Evolutionary conservation across 192 early-diverging fungal species (phyloP).

Genomic region (Linnemannia exigua): DNA sequence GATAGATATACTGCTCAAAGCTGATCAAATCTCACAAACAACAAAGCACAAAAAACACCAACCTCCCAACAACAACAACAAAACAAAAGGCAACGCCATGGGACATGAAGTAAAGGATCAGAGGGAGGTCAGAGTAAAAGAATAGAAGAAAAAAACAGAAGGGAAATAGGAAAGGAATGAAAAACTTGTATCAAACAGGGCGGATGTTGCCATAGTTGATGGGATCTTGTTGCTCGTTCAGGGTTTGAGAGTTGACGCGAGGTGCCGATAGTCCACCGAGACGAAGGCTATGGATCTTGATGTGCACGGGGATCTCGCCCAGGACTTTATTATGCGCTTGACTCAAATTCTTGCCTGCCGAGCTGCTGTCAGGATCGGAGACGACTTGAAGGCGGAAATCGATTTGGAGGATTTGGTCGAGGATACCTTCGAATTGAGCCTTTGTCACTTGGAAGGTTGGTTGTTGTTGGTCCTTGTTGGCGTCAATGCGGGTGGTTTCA

Average conservation of each 20-base stretch:
- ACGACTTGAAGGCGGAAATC: slow-evolving; percentile 18
- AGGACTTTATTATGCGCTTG: background rate
- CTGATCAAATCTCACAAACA: background rate
- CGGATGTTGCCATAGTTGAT: slow-evolving; percentile 39
- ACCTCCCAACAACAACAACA: background rate
- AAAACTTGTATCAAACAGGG: too few relatives aligned
- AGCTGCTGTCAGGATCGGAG: background rate
- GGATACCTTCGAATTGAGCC: slow-evolving; percentile 15
- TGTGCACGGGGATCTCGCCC: slow-evolving; percentile 32
- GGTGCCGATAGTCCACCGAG: slow-evolving; percentile 26
- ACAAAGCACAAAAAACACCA: background rate
- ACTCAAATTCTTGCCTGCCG: too few relatives aligned
- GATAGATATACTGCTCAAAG: too few relatives aligned
- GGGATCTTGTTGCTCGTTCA: slow-evolving; percentile 13
- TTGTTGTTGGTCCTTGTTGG: background rate
- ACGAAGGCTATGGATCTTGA: slow-evolving; percentile 21
- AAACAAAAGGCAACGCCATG: background rate
- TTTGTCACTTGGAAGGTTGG: background rate
- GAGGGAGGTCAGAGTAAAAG: background rate
- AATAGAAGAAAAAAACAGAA: background rate
- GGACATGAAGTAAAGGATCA: background rate
- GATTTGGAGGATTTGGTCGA: slow-evolving; percentile 10
- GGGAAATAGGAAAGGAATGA: background rate
- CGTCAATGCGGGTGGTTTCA: background rate
- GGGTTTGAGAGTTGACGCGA: background rate